Percentiles rank a stretch among this genome's conserved stretches.
phyloP scores from a whole-genome alignment of 192 early-diverging fungal genomes.

The Backusella mclennaniae region DNA sequence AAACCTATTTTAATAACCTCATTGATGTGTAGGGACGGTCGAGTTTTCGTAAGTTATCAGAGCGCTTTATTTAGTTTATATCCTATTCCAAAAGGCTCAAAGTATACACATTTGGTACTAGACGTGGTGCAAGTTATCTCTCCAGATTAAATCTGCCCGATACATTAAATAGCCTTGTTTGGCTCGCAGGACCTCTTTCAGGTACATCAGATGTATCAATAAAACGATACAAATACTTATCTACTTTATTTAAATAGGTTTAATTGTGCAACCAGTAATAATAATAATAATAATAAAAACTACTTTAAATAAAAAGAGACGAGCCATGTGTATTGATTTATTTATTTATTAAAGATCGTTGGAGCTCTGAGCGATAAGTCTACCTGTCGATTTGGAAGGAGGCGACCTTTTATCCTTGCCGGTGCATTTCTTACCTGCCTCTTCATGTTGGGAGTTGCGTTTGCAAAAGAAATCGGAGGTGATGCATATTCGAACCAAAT shows the following conservation, averaged over 20 bases:
- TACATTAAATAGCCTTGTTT: neutral
- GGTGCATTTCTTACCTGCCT: constrained; percentile 1
- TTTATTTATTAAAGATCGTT: neutral
- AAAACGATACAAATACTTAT: neutral
- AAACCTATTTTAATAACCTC: neutral
- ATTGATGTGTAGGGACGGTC: neutral
- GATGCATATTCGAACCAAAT: neutral
- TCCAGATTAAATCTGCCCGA: neutral
- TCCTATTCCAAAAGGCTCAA: neutral
- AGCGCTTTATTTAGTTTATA: neutral
- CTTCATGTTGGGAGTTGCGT: constrained; percentile 10
- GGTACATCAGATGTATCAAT: neutral
- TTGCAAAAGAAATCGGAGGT: constrained; percentile 1
- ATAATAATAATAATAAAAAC: neutral
- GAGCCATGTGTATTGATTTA: neutral
- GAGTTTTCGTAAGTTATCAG: neutral
- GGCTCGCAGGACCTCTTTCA: neutral
- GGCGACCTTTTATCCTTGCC: neutral
- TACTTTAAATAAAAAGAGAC: neutral
- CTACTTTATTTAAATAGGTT: neutral
- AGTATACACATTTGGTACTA: neutral
- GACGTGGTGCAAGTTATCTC: neutral
- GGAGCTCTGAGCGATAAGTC: constrained; percentile 10
- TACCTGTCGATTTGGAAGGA: neutral
- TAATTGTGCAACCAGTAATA: neutral